These are phyloP conservation scores for Vigna trinervia DNA, from an alignment of 306 rosid genomes.

Conservation along the genomic window DNA sequence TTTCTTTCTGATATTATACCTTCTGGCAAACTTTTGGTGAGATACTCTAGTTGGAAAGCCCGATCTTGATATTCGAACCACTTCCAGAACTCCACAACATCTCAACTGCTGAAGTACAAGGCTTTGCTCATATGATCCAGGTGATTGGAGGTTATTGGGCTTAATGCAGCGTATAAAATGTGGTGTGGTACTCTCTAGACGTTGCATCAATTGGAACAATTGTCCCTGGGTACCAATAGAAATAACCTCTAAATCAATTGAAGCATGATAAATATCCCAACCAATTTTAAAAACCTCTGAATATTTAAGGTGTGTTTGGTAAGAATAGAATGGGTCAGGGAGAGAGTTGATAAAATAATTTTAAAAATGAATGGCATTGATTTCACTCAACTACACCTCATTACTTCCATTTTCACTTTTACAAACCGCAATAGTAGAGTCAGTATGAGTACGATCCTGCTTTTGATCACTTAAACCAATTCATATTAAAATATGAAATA, in stretches of 20 bases:
- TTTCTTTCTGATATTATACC: constrained; percentile 54
- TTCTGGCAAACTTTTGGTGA: constrained; percentile 93
- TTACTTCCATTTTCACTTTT: not conserved
- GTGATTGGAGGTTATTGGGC: constrained; percentile 96
- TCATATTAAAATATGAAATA: not conserved
- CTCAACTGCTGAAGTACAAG: constrained; percentile 96
- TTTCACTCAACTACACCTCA: constrained; percentile 30
- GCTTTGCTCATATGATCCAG: constrained; percentile 90
- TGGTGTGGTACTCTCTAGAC: constrained; percentile 94
- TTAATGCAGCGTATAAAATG: constrained; percentile 99
- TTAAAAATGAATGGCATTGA: not conserved
- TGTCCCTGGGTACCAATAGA: constrained; percentile 69
- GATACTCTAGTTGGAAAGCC: constrained; percentile 99
- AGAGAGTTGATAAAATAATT: constrained; percentile 2
- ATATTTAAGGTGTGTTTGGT: not conserved
- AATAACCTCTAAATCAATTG: constrained; percentile 30
- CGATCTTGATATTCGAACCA: constrained; percentile 94
- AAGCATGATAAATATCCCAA: constrained; percentile 31
- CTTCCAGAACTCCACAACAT: constrained; percentile 99
- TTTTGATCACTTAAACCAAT: constrained; percentile 29
- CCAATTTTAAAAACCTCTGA: not conserved
- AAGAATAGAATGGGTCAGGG: not conserved
- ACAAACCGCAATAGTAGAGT: not conserved
- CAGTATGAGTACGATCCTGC: not conserved
- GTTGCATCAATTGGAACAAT: constrained; percentile 93